Conservation (phyloP, 1,284 basidiomycete species). For the Apiotrichum siamense region DNA sequence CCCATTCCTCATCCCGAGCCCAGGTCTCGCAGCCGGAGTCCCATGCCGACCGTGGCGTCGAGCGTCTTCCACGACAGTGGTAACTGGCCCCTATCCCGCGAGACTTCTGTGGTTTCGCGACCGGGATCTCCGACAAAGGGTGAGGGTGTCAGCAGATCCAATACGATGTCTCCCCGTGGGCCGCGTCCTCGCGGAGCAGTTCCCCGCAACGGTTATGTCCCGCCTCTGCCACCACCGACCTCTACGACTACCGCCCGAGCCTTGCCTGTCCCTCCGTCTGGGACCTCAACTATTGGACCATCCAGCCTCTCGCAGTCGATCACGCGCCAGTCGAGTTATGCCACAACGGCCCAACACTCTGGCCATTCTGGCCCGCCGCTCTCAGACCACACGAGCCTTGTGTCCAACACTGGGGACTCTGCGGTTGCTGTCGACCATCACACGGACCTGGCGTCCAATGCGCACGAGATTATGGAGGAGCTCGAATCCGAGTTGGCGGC, state of each 20-base stretch:
- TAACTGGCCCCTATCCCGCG: conserved; percentile 1
- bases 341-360: not conserved
- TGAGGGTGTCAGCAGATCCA: not conserved
- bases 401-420: not conserved
- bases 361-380: not conserved
- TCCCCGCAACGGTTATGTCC: conserved; percentile 5
- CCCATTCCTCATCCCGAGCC: too few species aligned
- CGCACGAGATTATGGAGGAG: not conserved
- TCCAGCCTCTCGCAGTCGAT: not conserved
- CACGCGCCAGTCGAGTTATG: not conserved
- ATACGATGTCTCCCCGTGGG: conserved; percentile 12
- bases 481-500: too few species aligned
- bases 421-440: too few species aligned
- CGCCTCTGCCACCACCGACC: conserved; percentile 10
- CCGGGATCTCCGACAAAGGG: conserved; percentile 7
- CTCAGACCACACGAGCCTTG: not conserved
- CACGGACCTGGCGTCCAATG: not conserved
- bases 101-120: conserved; percentile 4
- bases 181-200: conserved; percentile 3
- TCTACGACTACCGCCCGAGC: not conserved
- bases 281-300: not conserved
- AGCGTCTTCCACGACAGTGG: not conserved
- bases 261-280: not conserved
- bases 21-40: not conserved
- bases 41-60: conserved; percentile 5